phyloP scores from a whole-genome alignment of 352 stramenopile genomes.

The Peronospora belbahrii region DNA sequence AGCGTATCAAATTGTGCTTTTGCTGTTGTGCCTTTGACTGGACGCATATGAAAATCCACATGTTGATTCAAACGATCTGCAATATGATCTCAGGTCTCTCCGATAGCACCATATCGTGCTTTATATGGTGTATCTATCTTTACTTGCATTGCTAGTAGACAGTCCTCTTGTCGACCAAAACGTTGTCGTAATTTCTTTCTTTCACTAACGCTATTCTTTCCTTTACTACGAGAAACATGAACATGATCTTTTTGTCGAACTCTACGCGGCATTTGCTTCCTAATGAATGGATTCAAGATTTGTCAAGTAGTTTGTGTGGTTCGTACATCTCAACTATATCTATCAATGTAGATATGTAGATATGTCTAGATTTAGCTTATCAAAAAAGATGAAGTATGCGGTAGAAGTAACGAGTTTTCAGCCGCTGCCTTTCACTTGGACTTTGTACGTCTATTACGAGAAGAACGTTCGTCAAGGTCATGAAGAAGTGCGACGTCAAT shows the following conservation, averaged over 20 bases:
- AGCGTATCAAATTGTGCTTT: constrained; percentile 22
- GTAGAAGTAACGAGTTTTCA: too few species aligned
- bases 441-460: too few species aligned
- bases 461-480: constrained; percentile 59
- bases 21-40: constrained; percentile 21
- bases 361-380: too few species aligned
- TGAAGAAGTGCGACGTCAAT: constrained; percentile 42
- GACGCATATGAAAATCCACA: constrained; percentile 20
- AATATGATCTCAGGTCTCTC: constrained; percentile 13
- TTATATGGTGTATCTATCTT: constrained; percentile 15
- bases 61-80: constrained; percentile 15
- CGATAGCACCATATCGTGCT: constrained; percentile 14
- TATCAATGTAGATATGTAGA: too few species aligned
- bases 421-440: too few species aligned
- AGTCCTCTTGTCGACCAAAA: constrained; percentile 18
- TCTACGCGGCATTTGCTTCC: constrained; percentile 5
- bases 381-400: too few species aligned
- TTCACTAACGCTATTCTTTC: neutral
- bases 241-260: constrained; percentile 6
- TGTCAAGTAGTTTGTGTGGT: too few species aligned
- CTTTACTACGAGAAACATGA: too few species aligned
- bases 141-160: constrained; percentile 11
- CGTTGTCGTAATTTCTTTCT: constrained; percentile 13
- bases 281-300: too few species aligned
- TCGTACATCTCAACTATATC: too few species aligned